Conservation (phyloP, 2,329 filamentous ascomycete genomes). For the Colletotrichum sansevieriae region DNA sequence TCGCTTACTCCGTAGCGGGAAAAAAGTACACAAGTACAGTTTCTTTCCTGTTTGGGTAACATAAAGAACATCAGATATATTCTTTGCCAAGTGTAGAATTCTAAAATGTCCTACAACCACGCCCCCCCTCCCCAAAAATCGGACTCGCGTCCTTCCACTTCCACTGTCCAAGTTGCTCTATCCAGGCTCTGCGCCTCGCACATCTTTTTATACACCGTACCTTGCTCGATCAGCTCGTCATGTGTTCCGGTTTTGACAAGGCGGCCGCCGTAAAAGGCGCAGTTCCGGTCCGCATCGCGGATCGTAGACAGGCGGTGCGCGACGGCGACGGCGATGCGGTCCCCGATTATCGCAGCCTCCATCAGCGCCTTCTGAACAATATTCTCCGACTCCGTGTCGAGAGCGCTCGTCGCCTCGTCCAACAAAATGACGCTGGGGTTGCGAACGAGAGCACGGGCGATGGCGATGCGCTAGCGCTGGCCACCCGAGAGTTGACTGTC, state of each 20-base stretch:
- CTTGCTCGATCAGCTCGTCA: slow-evolving; percentile 19
- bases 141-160: neutral
- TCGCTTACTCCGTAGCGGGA: too few species aligned
- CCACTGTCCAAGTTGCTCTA: neutral
- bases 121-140: neutral
- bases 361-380: slow-evolving; percentile 73
- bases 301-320: slow-evolving; percentile 43
- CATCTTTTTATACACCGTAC: slow-evolving; percentile 39
- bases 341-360: slow-evolving; percentile 44
- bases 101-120: neutral
- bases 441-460: slow-evolving; percentile 77
- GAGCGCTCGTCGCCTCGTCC: slow-evolving; percentile 76
- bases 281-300: slow-evolving; percentile 41
- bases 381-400: slow-evolving; percentile 76
- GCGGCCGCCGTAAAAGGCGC: slow-evolving; percentile 30
- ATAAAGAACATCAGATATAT: neutral
- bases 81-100: slow-evolving; percentile 1
- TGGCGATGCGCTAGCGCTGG: slow-evolving; percentile 79
- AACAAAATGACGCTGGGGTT: slow-evolving; percentile 75
- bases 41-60: neutral
- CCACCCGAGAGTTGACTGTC: slow-evolving; percentile 70
- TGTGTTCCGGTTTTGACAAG: slow-evolving; percentile 34
- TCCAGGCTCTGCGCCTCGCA: slow-evolving; percentile 39
- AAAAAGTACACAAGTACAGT: too few species aligned
- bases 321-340: slow-evolving; percentile 4